Evolutionary conservation across 805 yeast species (phyloP).

Genomic region (Kluyveromyces wickerhamii): DNA sequence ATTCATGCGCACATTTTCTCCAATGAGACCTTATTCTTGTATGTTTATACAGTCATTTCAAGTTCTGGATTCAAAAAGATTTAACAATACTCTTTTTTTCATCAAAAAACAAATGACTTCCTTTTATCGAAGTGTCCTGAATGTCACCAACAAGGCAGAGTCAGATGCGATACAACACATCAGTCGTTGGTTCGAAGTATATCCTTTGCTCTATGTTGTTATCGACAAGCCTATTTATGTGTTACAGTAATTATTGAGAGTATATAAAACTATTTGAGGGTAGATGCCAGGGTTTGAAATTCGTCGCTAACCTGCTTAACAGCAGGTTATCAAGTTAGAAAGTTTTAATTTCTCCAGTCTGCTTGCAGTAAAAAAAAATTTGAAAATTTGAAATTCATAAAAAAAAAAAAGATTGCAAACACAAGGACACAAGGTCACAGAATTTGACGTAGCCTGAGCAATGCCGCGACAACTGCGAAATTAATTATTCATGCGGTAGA

Average conservation of each 20-base stretch:
- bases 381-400: background rate
- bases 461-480: background rate
- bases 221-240: background rate
- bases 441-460: background rate
- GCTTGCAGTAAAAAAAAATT: conserved; percentile 1
- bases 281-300: conserved; percentile 1
- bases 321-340: conserved; percentile 1
- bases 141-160: background rate
- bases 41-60: background rate
- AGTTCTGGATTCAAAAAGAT: conserved; percentile 1
- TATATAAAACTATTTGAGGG: background rate
- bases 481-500: background rate
- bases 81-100: background rate
- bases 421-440: background rate
- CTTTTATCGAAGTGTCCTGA: background rate
- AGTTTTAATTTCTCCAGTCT: background rate
- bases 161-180: background rate
- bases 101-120: background rate
- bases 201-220: background rate
- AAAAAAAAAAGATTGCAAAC: background rate
- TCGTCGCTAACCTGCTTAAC: conserved; percentile 1
- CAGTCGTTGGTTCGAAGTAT: no score
- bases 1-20: background rate
- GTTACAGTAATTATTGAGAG: no score
- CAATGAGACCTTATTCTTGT: background rate